Evolutionary conservation across 306 rosid species (phyloP), one percentile per base, ranked within the genome.

Genomic region (Ormosia emarginata): DNA sequence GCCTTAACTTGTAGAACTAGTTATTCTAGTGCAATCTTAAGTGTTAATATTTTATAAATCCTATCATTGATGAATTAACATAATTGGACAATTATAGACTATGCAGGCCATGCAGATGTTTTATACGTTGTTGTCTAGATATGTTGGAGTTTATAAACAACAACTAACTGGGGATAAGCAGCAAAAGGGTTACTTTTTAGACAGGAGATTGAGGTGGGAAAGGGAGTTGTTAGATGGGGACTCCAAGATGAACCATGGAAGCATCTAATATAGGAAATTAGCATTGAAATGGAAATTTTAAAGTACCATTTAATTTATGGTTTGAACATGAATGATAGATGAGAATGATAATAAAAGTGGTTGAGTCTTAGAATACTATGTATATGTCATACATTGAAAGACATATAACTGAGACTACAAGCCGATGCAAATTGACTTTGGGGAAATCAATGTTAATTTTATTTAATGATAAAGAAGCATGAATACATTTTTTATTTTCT

Each of bases 1-100:
- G n/a, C n/a, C n/a, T n/a, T 71, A 62, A 80, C 70, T 71, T 65
- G 15, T 44, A 61, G 62, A 50, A 33, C 56, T 68, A 67, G 82
- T 74, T 70, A 15, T 58, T 74, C 17, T 82, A 17, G 65, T 34
- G 50, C 58, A 82, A 61, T 62, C 3, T 29, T 30, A 6, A 74
- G 49, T 77, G 39, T 14, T 34, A 12, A 37, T 18, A 36, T 47
- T 71, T 72, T 74, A 79, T 43, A 57, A 71, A 74, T 40, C 50
- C n/a, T 41, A 44, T 47, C 37, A 81, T 5, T 44, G 53, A 53
- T 67, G 49, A 37, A 67, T 62, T 34, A 43, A 68, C 71, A 53
- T 41, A 17, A 4, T 62, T 58, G 43, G 56, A 17, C 14, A 50
- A 40, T 41, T 58, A 34, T 52, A 41, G 67, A 40, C 57, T 50